phyloP scores from a whole-genome alignment of 192 early-diverging fungal species.

The Chytriomyces sp. region DNA sequence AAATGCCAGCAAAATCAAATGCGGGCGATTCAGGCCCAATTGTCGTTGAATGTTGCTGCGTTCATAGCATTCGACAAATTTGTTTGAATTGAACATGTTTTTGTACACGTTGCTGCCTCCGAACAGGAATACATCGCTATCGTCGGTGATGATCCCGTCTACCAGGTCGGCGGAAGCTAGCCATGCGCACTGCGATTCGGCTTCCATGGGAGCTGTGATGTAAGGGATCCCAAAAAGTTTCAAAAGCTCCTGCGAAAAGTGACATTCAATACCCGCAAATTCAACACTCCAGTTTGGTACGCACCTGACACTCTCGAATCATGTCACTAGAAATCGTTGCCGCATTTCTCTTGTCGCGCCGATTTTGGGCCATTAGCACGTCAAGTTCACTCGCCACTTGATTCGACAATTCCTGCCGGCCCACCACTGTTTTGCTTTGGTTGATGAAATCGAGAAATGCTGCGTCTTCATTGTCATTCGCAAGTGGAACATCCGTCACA shows the following conservation, averaged over 20 bases:
- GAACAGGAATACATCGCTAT: slow-evolving; percentile 97
- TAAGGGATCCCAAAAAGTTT: slow-evolving; percentile 94
- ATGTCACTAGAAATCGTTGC: slow-evolving; percentile 72
- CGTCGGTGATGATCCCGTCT: slow-evolving; percentile 96
- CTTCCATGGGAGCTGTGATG: slow-evolving; percentile 93
- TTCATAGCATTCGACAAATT: slow-evolving; percentile 86
- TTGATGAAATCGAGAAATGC: slow-evolving; percentile 18
- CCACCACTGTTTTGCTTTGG: not conserved
- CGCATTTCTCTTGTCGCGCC: slow-evolving; percentile 62
- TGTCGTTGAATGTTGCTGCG: slow-evolving; percentile 65
- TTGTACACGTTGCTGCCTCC: slow-evolving; percentile 78
- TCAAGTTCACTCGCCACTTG: slow-evolving; percentile 22
- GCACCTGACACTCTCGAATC: slow-evolving; percentile 73
- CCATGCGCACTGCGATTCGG: slow-evolving; percentile 94
- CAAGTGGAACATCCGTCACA: slow-evolving; percentile 4
- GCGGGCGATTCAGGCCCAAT: slow-evolving; percentile 70
- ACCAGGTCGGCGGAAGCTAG: slow-evolving; percentile 63
- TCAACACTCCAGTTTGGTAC: not conserved
- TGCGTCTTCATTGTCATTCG: slow-evolving; percentile 1
- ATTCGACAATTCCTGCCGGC: not conserved
- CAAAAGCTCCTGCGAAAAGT: slow-evolving; percentile 67
- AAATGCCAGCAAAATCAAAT: slow-evolving; percentile 83
- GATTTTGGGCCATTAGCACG: slow-evolving; percentile 52
- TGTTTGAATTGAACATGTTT: slow-evolving; percentile 91
- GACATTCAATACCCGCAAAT: not conserved